Base-by-base conservation (phyloP, 202 grass and related monocot genomes). In the Panicum hallii region DNA sequence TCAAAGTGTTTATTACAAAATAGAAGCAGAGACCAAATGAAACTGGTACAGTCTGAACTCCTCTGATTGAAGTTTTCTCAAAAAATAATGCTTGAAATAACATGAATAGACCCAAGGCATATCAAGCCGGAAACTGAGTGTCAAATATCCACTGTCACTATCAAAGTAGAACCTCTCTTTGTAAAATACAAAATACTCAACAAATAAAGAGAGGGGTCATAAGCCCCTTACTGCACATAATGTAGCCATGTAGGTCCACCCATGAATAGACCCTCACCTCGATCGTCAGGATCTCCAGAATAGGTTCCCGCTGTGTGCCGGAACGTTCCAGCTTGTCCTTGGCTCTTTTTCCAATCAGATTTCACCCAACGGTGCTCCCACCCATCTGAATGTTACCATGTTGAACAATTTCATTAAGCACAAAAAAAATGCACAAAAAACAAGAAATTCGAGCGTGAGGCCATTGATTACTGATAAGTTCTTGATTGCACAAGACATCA, bases 271-370 rank as follows among this genome's bases (percentile, higher is more conserved):
- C 22, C 14, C 52, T 70, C 53, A 88, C 91, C 94, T 94, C 87
- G 94, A 57, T 97, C 91, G 28, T 97, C 94, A 38, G 94, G 90
- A 62, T 97, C 94, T 42, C 87, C 94, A 17, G 91, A 77, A 85
- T 89, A 97, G 84, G 85, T 92, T 36, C 94, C 94, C 0, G 94
- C 83, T 17, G 94, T 92, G 55, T 94, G 94, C 41, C 81, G 89
- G 76, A 97, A 97, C 0, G 82, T 85, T 75, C 94, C 94, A 2
- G 91, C 90, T 90, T 94, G 92, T 70, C 94, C 94, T 94, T 94
- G 88, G 12, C 86, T 94, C 88, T 16, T 97, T 78, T 94, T 97
- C 94, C 94, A 97, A 79, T 97, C 92, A 9, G 94, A 97, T 92
- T 83, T 97, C 85, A 94, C 94, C 94, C 94, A 97, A 52, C 90